These are phyloP conservation scores for Carnegiea gigantea DNA, from an alignment of 179 eudicot species.

Conservation along the genomic window DNA sequence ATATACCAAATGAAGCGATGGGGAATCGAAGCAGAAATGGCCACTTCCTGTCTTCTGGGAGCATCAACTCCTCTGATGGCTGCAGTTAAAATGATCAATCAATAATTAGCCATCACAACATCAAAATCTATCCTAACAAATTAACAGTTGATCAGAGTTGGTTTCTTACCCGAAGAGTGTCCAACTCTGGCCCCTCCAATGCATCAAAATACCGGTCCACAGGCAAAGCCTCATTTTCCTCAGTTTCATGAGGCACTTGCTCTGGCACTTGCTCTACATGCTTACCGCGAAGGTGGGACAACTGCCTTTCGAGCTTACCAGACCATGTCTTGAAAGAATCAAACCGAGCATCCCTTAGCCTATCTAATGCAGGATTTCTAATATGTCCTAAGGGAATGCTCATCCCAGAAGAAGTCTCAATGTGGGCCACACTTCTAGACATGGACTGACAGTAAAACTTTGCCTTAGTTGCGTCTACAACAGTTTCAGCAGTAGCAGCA, in stretches of 20 bases:
- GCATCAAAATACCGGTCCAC: slow-evolving; percentile 87
- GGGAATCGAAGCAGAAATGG: slow-evolving; percentile 90
- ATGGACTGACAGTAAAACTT: slow-evolving; percentile 64
- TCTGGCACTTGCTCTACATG: slow-evolving; percentile 41
- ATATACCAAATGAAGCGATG: slow-evolving; percentile 79
- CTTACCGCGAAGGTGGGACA: slow-evolving; percentile 56
- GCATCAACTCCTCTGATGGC: slow-evolving; percentile 75
- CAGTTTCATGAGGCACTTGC: slow-evolving; percentile 14
- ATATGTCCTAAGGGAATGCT: not conserved
- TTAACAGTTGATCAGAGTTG: not conserved
- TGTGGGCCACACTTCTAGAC: slow-evolving; percentile 34
- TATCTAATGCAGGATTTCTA: slow-evolving; percentile 35
- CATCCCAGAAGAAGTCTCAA: slow-evolving; percentile 25
- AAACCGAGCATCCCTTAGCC: slow-evolving; percentile 52
- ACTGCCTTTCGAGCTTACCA: slow-evolving; percentile 70
- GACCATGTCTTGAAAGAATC: slow-evolving; percentile 86
- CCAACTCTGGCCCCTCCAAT: slow-evolving; percentile 86
- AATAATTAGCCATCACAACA: not conserved
- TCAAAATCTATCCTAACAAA: not conserved
- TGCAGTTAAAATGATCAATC: slow-evolving; percentile 22
- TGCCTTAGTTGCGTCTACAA: not conserved
- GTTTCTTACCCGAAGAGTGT: slow-evolving; percentile 64
- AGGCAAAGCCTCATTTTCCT: slow-evolving; percentile 46
- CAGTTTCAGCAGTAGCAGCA: slow-evolving; percentile 12
- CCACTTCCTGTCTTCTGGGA: slow-evolving; percentile 84